Conservation (phyloP, 2,329 filamentous ascomycete genomes). For the Talaromyces pinophilus region DNA sequence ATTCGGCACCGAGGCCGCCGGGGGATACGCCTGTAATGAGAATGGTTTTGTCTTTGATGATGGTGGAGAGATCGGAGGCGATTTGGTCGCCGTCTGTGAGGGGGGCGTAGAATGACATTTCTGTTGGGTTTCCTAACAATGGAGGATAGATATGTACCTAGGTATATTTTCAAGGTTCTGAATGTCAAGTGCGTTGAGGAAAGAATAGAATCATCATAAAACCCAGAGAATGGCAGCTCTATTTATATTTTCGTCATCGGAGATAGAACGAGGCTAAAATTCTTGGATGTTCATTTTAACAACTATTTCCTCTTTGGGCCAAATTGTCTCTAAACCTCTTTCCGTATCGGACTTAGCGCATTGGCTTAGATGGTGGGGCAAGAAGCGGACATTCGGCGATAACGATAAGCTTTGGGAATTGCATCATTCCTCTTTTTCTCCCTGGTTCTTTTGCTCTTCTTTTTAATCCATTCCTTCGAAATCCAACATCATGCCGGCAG, state of each 20-base stretch:
- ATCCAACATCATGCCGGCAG: neutral
- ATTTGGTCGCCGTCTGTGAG: constrained; percentile 28
- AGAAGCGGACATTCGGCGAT: neutral
- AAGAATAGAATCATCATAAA: neutral
- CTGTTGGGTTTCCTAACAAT: neutral
- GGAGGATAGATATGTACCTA: neutral
- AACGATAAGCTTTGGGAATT: constrained; percentile 6
- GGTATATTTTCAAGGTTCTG: neutral
- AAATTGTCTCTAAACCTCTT: neutral
- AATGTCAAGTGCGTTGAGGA: neutral
- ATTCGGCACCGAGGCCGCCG: constrained; percentile 40
- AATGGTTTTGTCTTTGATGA: constrained; percentile 35
- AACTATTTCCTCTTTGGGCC: constrained; percentile 9
- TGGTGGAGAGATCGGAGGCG: constrained; percentile 25
- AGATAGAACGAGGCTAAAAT: neutral
- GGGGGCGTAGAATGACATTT: constrained; percentile 15
- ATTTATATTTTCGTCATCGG: neutral
- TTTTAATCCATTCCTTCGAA: neutral
- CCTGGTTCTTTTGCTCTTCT: neutral
- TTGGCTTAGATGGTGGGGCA: neutral
- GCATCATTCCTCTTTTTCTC: neutral
- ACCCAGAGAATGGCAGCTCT: neutral
- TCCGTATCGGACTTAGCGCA: neutral
- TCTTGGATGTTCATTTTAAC: no score
- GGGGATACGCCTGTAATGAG: constrained; percentile 47